Evolutionary conservation across 257 asterid genomes (phyloP), one percentile per base, ranked within the genome.

Genomic region (Forsythia viridissima): DNA sequence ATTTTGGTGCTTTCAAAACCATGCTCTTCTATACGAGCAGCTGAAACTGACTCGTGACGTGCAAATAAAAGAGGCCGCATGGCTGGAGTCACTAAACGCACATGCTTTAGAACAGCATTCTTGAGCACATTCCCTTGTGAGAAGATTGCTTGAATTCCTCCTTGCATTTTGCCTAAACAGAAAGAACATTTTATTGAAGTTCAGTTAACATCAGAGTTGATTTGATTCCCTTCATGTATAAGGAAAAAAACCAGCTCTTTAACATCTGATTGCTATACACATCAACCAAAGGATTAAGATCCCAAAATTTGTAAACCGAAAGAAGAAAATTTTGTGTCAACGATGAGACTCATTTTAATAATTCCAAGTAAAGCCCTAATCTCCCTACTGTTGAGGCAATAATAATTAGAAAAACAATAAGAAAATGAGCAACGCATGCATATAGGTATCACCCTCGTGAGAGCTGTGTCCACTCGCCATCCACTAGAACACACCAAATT

Each of bases 1-100:
- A 95, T 91, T 2, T 84, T 93, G 75, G 97, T 89, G 83, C 99
- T 93, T 34, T 95, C 99, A 52, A 95, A 95, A 16, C 99, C 99
- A n/a, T 91, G 97, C 87, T 95, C 99, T 87, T 95, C 99, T 2
- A 95, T 92, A 6, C 89, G 91, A 78, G 97, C 94, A 70, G 97
- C 82, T 11, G 96, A 91, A 73, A 96, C 84, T 15, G 99, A 88
- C 74, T 95, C 94, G 0, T 84, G 73, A 67, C 97, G 96, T 9
- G 86, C 66, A 12, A 87, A 76, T 85, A 85, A 43, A 48, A 87
- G 87, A 4, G 93, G 66, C 43, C 85, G 84, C 79, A 77, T 51
- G 4, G 84, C 84, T n/a, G 93, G 91, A 76, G 85, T 80, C 74
- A 72, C 90, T 51, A 92, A 84, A 5, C 96, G 96, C 15, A 90